Evolutionary conservation across 2,329 filamentous ascomycete species (phyloP), one percentile per base, ranked within the genome.

Genomic region (Botryotinia narcissicola): DNA sequence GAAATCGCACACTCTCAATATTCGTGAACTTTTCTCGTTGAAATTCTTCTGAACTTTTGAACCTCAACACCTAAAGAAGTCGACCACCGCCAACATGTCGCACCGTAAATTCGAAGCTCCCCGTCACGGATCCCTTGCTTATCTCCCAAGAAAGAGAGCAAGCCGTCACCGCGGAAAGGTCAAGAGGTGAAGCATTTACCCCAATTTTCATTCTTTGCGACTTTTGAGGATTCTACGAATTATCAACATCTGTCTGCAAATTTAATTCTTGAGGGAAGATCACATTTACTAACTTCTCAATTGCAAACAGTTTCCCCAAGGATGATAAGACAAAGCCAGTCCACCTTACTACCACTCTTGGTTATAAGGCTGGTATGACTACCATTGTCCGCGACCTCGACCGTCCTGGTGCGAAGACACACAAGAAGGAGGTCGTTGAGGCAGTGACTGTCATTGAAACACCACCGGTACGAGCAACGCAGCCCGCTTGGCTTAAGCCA

Each of bases 361-460:
- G 96, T 85, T 99, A 99, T 92, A 99, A 99, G 94, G 96, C 96
- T 85, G 96, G 96, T 86, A 99, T 99, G 96, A 98, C 94, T 86
- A 99, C 96, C 83, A 96, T 98, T 86, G 96, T 99, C 85, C 95
- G 96, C 87, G 79, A 81, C 87, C 91, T 98, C 86, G 96, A 99
- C 91, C 93, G 96, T 87, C 96, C 96, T 80, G 96, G 96, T 86
- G 96, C 96, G 83, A 99, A 99, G 92, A 91, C 96, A 87, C 94
- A 99, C 93, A 98, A 98, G 94, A 94, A 98, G 91, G 91, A 98
- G 87, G 87, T 97, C 84, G 92, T 95, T 82, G 93, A 97, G 89
- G 93, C 94, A 82, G 91, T 93, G 82, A 91, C 91, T 82, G 89
- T 96, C 85, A 90, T 97, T 87, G 92, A 95, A 88, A 97, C 94